Evolutionary conservation across 768 basidiomycete genomes (phyloP).

Genomic region (Agaricus subrufescens): DNA sequence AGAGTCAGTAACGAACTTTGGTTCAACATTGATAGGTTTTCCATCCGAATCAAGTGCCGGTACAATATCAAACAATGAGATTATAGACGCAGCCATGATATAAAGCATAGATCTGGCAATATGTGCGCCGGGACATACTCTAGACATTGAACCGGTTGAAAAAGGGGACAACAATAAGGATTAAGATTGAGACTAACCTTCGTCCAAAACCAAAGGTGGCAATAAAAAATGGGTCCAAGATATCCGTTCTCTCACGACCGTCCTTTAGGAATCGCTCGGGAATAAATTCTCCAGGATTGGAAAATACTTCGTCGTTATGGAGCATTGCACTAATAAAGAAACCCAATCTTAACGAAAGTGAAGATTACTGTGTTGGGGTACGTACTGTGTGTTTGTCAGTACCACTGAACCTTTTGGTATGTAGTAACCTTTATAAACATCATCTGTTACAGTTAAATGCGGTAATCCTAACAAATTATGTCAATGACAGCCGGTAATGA

Average conservation of each 20-base stretch:
- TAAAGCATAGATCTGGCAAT: constrained; percentile 3
- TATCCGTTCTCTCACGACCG: constrained; percentile 16
- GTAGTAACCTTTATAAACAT: neutral
- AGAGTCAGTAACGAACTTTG: neutral
- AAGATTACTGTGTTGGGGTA: neutral
- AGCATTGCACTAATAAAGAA: constrained; percentile 15
- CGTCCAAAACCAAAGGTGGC: constrained; percentile 28
- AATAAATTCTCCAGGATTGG: constrained; percentile 15
- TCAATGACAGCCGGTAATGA: no score
- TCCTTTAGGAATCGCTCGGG: constrained; percentile 17
- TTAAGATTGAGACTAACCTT: constrained; percentile 11
- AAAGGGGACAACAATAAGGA: neutral
- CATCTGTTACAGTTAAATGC: neutral
- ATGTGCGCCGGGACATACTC: constrained; percentile 9
- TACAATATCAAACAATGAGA: constrained; percentile 16
- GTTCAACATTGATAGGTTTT: neutral
- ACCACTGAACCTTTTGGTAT: neutral
- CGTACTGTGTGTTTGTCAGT: neutral
- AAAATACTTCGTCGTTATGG: constrained; percentile 16
- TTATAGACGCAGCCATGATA: constrained; percentile 1
- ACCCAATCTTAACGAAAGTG: neutral
- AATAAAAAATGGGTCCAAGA: constrained; percentile 18
- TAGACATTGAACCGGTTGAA: neutral
- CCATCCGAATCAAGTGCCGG: constrained; percentile 5
- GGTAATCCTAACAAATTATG: neutral